Base-by-base conservation (phyloP, 192 early-diverging fungal species). In the Backusella psychrophila region DNA sequence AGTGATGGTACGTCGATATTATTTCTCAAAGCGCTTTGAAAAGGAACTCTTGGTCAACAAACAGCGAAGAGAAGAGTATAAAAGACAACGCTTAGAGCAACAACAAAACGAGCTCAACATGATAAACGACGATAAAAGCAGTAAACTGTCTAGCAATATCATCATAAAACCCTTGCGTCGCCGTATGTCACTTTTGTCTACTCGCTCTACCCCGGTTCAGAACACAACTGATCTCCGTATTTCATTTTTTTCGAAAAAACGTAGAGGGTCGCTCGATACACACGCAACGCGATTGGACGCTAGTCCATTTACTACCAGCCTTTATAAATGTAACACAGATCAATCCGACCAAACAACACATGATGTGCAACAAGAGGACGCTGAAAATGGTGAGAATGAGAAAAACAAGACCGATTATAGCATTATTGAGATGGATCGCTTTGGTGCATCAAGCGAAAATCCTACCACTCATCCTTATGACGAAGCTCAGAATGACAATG, bases 11-110 rank as follows among this genome's bases (percentile, higher is more conserved):
- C 74, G 81, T 17, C 71, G 75, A 31, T 63, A 82, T 29, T 78
- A 72, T 21, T 82, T 82, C 69, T 69, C 66, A 21, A 75, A 69
- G n/a, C 74, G 77, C 49, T 82, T 82, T 66, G 56, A 82, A 46
- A 71, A 76, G 36, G 71, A 78, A 31, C 26, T 82, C 3, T 21
- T 70, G 17, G 75, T 69, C 31, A 78, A 82, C 34, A 46, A 56
- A 17, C 36, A 41, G 2, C 41, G 75, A 66, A 52, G 38, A 23
- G 33, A 71, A 9, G 81, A 78, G 17, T n/a, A 53, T 1, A 59
- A 70, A 21, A 44, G 23, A 63, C 31, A 71, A 31, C 69, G 38
- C 3, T 23, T 33, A 17, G n/a, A 29, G 21, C 38, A 31, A 4
- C 69, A 71, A 8, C n/a, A 69, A 26, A 56, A 19, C 7, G 68